Conservation (phyloP, 495 filamentous ascomycete species). For the Penicillium soppii region DNA sequence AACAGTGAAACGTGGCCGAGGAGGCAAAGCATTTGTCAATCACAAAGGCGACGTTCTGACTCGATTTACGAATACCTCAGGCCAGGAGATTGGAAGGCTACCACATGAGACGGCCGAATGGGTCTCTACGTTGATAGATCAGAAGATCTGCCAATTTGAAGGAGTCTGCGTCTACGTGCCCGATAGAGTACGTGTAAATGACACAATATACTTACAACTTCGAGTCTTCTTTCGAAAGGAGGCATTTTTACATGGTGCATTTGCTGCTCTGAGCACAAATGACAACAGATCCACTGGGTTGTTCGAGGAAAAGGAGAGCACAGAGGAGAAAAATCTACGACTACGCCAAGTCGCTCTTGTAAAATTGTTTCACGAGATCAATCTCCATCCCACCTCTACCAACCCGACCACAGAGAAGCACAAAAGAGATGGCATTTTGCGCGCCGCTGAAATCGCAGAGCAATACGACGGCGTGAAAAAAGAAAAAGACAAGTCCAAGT, state of each 20-base stretch:
- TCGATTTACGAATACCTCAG: conserved; percentile 80
- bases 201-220: conserved; percentile 88
- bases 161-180: conserved; percentile 88
- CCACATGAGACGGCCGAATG: conserved; percentile 88
- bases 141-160: conserved; percentile 84
- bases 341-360: conserved; percentile 84
- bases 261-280: conserved; percentile 51
- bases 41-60: conserved; percentile 80
- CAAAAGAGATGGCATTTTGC: conserved; percentile 77
- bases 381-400: conserved; percentile 67
- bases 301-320: conserved; percentile 81
- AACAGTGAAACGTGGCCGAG: conserved; percentile 50
- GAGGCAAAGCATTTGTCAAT: conserved; percentile 48
- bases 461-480: conserved; percentile 71
- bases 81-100: conserved; percentile 85
- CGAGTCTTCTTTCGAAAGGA: conserved; percentile 71
- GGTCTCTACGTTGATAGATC: conserved; percentile 91
- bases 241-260: conserved; percentile 64
- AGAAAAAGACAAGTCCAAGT: conserved; percentile 35
- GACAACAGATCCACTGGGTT: conserved; percentile 70
- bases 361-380: conserved; percentile 85
- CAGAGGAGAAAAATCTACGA: conserved; percentile 81
- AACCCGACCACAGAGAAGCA: conserved; percentile 77
- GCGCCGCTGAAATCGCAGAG: conserved; percentile 83
- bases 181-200: conserved; percentile 80